Percentiles rank a stretch among this genome's conserved stretches.
Evolutionary conservation across 371 early-diverging fungal genomes (phyloP).

Genomic region (Mortierella sp.): DNA sequence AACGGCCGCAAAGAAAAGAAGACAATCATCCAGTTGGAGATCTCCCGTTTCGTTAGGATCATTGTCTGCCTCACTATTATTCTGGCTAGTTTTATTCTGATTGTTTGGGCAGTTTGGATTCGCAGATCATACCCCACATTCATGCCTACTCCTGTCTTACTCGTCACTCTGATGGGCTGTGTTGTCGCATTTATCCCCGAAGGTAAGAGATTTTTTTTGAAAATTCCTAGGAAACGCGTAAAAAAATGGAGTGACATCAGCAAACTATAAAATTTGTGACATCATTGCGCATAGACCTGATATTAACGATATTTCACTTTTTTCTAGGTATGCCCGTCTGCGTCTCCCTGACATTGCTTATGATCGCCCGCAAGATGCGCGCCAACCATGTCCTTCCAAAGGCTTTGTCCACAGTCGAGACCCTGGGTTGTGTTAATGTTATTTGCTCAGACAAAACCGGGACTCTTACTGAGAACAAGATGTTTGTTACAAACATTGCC

Average conservation of each 20-base stretch:
- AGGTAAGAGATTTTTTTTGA: slow-evolving; percentile 48
- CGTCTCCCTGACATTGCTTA: slow-evolving; percentile 65
- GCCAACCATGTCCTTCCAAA: slow-evolving; percentile 69
- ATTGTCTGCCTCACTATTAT: slow-evolving; percentile 71
- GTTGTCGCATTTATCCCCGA: slow-evolving; percentile 78
- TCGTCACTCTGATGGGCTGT: slow-evolving; percentile 80
- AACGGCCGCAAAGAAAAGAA: slow-evolving; percentile 56
- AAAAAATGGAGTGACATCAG: slow-evolving; percentile 17
- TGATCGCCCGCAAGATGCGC: slow-evolving; percentile 72
- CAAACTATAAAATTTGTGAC: neutral
- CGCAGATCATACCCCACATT: slow-evolving; percentile 63
- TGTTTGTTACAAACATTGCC: slow-evolving; percentile 68
- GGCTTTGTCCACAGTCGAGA: slow-evolving; percentile 75
- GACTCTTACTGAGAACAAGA: slow-evolving; percentile 76
- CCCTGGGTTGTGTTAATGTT: slow-evolving; percentile 75
- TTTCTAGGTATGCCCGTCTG: slow-evolving; percentile 63
- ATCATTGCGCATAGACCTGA: slow-evolving; percentile 1
- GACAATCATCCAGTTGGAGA: slow-evolving; percentile 77
- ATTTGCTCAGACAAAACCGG: slow-evolving; percentile 86
- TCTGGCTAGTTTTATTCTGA: slow-evolving; percentile 62
- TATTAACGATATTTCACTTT: slow-evolving; percentile 1
- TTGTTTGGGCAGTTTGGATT: slow-evolving; percentile 68
- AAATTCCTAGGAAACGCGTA: slow-evolving; percentile 4
- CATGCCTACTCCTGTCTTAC: slow-evolving; percentile 65
- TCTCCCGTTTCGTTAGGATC: slow-evolving; percentile 74